Evolutionary conservation across 306 rosid genomes (phyloP).

Genomic region (Pterocarpus macrocarpus): DNA sequence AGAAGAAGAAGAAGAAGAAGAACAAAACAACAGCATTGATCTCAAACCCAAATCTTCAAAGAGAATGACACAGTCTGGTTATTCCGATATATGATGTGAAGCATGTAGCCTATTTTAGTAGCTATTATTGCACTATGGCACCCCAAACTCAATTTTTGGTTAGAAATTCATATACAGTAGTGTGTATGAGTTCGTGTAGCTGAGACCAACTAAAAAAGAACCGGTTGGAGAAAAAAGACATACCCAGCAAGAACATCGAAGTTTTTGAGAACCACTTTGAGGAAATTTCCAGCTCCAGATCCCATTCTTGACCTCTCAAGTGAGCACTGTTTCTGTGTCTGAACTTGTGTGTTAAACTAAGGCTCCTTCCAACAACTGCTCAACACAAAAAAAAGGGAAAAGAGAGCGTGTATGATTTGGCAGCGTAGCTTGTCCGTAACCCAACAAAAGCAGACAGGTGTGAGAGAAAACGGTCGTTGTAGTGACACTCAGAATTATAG

Average conservation of each 20-base stretch:
- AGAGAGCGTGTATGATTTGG: not conserved
- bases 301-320: constrained; percentile 69
- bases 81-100: too few species aligned
- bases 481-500: not conserved
- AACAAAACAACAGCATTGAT: constrained; percentile 34
- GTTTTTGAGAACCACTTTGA: constrained; percentile 78
- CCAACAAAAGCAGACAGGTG: not conserved
- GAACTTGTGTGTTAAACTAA: constrained; percentile 9
- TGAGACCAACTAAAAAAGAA: not conserved
- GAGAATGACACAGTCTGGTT: not conserved
- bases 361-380: not conserved
- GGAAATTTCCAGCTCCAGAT: constrained; percentile 80
- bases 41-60: not conserved
- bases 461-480: not conserved
- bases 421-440: not conserved
- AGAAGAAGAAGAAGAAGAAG: not conserved
- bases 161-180: not conserved
- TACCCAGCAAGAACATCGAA: constrained; percentile 98
- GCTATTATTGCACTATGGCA: not conserved
- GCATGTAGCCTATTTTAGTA: too few species aligned
- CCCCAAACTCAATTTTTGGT: not conserved
- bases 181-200: not conserved
- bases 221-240: not conserved
- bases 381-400: not conserved
- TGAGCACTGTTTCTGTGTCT: not conserved